A percentile compares a stretch with the other conserved stretches of the same genome.
phyloP scores from a whole-genome alignment of 345 rosid genomes.

The Salix viminalis region DNA sequence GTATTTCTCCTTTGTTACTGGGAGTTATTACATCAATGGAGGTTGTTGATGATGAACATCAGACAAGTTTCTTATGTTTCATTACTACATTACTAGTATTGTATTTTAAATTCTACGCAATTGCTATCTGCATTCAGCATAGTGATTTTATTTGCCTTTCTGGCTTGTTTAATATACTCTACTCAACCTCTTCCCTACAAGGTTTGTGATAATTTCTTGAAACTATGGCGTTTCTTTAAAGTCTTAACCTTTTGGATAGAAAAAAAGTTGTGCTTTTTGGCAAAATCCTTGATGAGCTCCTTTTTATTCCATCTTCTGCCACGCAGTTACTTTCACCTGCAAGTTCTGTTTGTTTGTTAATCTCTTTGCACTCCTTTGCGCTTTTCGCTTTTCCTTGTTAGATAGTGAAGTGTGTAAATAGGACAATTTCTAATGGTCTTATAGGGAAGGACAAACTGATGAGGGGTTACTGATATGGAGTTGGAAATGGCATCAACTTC shows the following conservation, averaged over 20 bases:
- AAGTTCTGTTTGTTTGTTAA: constrained; percentile 10
- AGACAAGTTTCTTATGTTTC: background rate
- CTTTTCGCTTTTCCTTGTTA: background rate
- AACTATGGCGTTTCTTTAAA: constrained; percentile 10
- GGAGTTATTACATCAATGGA: constrained; percentile 1
- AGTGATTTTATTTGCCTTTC: constrained; percentile 6
- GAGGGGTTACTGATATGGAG: constrained; percentile 21
- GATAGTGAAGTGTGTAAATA: constrained; percentile 11
- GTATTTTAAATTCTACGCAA: background rate
- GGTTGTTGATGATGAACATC: constrained; percentile 1
- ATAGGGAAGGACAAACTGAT: constrained; percentile 16
- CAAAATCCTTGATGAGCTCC: constrained; percentile 9
- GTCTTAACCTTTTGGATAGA: constrained; percentile 1
- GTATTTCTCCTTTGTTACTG: constrained; percentile 34
- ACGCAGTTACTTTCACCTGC: constrained; percentile 16
- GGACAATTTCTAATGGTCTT: constrained; percentile 18
- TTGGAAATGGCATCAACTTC: constrained; percentile 81
- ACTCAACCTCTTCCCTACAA: background rate
- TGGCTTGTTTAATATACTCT: constrained; percentile 11
- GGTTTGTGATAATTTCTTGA: constrained; percentile 19
- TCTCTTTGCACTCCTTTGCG: background rate
- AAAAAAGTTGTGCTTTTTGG: background rate
- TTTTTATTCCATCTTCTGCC: constrained; percentile 4
- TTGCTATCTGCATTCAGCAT: constrained; percentile 14
- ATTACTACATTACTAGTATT: background rate